Evolutionary conservation across 2,329 filamentous ascomycete genomes (phyloP), one percentile per base, ranked within the genome.

Genomic region (Gnomoniopsis smithogilvyi): DNA sequence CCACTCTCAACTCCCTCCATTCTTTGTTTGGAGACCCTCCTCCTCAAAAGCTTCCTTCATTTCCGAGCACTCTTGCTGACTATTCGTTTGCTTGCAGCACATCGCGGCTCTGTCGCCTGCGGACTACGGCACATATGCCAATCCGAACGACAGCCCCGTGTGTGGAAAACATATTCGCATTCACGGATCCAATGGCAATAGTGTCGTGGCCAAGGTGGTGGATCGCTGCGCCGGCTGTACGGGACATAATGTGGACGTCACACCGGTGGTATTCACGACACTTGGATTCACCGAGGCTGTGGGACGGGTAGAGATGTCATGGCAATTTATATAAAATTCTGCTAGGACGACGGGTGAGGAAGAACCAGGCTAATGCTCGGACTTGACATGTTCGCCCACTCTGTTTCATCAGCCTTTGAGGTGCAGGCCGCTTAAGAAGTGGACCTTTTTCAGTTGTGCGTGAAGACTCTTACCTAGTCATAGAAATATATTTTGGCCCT

Each of bases 221-320:
- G 70, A 72, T 63, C 69, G 68, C 62, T 72, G 70, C 62, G 62
- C 64, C 19, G 54, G 47, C 36, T 72, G 70, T 62, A 58, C 60
- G 8, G 57, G 55, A 34, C 64, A 63, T 8, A 54, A 63, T 51
- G 68, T 72, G 64, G 70, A 72, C 45, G 70, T 72, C 58, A 68
- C 69, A 11, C 63, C 68, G 4, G 46, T 66, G 59, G 67, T 70
- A 34, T 72, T 63, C 45, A 51, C 59, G 22, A 62, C 63, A 3
- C 43, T 56, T n/a, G 62, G 62, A 14, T 61, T 64, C 12, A 46
- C 60, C 6, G 56, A 62, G 47, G 64, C 62, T 14, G 30, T 64
- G 2, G 58, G 66, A 7, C 62, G 54, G 24, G 62, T 69, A 17
- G 54, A 47, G 3, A 61, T 68, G 15, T 51, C 56, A 48, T 67